A percentile compares a stretch with the other conserved stretches of the same genome.
These are phyloP conservation scores for Penicillium sp. DNA, from an alignment of 2,329 filamentous ascomycete genomes.

Conservation along the genomic window DNA sequence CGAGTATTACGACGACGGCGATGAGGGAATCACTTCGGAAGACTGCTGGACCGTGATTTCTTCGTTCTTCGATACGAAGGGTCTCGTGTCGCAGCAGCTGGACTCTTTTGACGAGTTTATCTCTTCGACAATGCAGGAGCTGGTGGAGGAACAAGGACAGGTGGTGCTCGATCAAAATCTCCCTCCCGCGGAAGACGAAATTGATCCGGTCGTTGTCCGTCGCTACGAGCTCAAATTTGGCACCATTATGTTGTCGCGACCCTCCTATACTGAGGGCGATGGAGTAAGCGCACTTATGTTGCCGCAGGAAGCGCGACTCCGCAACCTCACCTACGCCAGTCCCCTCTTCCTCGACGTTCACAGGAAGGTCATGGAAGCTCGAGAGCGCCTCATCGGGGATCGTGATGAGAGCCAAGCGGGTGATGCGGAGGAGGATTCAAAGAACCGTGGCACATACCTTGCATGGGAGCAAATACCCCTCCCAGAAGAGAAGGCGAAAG, in stretches of 20 bases:
- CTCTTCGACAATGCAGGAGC: conserved; percentile 84
- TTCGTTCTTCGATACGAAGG: conserved; percentile 93
- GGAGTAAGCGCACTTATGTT: conserved; percentile 78
- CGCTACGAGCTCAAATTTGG: conserved; percentile 95
- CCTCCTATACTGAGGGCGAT: conserved; percentile 88
- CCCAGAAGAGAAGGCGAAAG: conserved; percentile 51
- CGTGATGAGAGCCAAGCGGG: conserved; percentile 53
- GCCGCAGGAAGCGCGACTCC: conserved; percentile 89
- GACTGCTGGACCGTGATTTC: conserved; percentile 98
- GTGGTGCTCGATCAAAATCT: conserved; percentile 92
- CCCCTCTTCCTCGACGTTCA: conserved; percentile 85
- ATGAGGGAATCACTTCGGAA: conserved; percentile 80
- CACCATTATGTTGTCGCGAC: conserved; percentile 78
- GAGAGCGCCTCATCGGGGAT: conserved; percentile 69
- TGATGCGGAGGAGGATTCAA: conserved; percentile 49
- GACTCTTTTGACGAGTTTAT: conserved; percentile 99
- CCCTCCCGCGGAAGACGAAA: conserved; percentile 65
- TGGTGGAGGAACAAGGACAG: conserved; percentile 85
- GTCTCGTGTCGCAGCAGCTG: conserved; percentile 92
- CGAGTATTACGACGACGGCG: conserved; percentile 61
- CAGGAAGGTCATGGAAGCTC: conserved; percentile 75
- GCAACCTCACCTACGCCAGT: conserved; percentile 91
- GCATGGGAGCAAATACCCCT: conserved; percentile 45
- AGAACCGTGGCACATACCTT: conserved; percentile 40
- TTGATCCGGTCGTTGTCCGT: conserved; percentile 72